These are phyloP conservation scores for Berberis vulgaris DNA, from an alignment of 164 flowering plant genomes.

Conservation along the genomic window DNA sequence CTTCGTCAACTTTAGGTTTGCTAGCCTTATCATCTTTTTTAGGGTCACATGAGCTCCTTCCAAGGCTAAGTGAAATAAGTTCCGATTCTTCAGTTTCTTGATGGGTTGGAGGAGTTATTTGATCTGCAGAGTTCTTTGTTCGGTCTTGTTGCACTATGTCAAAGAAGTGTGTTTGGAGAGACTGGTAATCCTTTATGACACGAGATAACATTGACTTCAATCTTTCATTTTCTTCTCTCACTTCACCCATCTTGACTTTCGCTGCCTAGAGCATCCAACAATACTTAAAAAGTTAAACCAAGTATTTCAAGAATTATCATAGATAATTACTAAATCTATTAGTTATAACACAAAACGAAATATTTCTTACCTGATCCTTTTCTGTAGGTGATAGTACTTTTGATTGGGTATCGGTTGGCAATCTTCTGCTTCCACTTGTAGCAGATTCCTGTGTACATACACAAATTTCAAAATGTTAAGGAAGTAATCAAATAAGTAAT, in stretches of 20 bases:
- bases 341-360: not conserved
- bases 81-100: conserved; percentile 37
- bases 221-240: conserved; percentile 66
- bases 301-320: not conserved
- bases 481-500: no score
- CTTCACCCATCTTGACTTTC: conserved; percentile 60
- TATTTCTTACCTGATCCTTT: conserved; percentile 12
- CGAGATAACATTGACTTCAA: conserved; percentile 37
- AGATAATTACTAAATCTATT: not conserved
- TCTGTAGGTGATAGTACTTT: conserved; percentile 2
- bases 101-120: conserved; percentile 1
- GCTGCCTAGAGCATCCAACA: conserved; percentile 33
- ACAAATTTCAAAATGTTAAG: no score
- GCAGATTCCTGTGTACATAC: conserved; percentile 1
- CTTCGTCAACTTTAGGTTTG: conserved; percentile 16
- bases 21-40: conserved; percentile 28
- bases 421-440: conserved; percentile 1
- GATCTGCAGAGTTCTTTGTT: conserved; percentile 17
- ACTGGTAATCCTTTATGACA: conserved; percentile 49
- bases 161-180: conserved; percentile 42
- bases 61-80: conserved; percentile 68
- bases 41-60: conserved; percentile 29
- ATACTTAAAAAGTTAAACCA: not conserved
- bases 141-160: conserved; percentile 30
- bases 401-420: conserved; percentile 1